Conservation (phyloP, 129 eudicot genomes). For the Tagetes patula region DNA sequence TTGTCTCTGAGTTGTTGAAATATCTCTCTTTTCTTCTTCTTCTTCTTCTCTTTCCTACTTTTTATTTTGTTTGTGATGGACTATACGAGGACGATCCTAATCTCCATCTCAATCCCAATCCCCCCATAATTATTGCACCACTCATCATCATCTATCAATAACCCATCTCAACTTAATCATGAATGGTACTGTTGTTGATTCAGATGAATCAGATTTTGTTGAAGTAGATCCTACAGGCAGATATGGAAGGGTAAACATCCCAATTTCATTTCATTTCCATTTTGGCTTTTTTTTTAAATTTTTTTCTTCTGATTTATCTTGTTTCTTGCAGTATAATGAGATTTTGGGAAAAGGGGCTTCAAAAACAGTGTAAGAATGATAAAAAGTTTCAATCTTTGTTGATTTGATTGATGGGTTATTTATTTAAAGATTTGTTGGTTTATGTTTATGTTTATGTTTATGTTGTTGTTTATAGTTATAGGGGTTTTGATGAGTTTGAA, state of each 20-base stretch:
- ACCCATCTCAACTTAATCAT: not conserved
- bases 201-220: slow-evolving; percentile 69
- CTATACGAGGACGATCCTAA: slow-evolving; percentile 37
- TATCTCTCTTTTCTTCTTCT: slow-evolving; percentile 3
- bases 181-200: slow-evolving; percentile 33
- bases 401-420: slow-evolving; percentile 1
- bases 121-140: slow-evolving; percentile 33
- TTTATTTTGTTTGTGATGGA: slow-evolving; percentile 21
- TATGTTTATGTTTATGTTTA: not conserved
- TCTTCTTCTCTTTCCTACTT: not conserved
- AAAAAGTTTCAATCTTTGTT: not conserved
- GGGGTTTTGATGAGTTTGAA: slow-evolving; percentile 94
- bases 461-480: slow-evolving; percentile 46
- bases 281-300: not conserved
- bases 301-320: not conserved
- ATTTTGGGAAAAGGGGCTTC: slow-evolving; percentile 95
- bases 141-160: slow-evolving; percentile 17
- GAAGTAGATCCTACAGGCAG: slow-evolving; percentile 96
- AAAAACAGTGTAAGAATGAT: slow-evolving; percentile 82
- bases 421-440: not conserved
- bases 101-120: slow-evolving; percentile 24
- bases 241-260: slow-evolving; percentile 81
- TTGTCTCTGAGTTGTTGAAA: slow-evolving; percentile 38
- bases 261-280: not conserved
- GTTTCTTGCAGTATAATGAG: slow-evolving; percentile 70